Evolutionary conservation across 306 rosid genomes (phyloP).

Genomic region (Medicago truncatula): MtrunA17r5.0-ANR NC_053045.1:2190001-2190500

Average conservation of each 20-base stretch:
- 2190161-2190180: slow-evolving; percentile 96
- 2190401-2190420: slow-evolving; percentile 33
- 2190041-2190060: neutral
- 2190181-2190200: slow-evolving; percentile 75
- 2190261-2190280: slow-evolving; percentile 59
- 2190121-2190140: slow-evolving; percentile 44
- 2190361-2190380: slow-evolving; percentile 70
- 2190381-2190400: slow-evolving; percentile 62
- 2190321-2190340: slow-evolving; percentile 68
- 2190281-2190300: slow-evolving; percentile 45
- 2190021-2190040: neutral
- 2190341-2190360: slow-evolving; percentile 48
- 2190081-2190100: neutral
- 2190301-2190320: slow-evolving; percentile 73
- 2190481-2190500: slow-evolving; percentile 49
- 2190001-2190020: neutral
- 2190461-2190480: slow-evolving; percentile 47
- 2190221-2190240: slow-evolving; percentile 48
- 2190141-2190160: slow-evolving; percentile 93
- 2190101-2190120: neutral
- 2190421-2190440: slow-evolving; percentile 62
- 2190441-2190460: slow-evolving; percentile 70
- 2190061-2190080: neutral
- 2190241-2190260: slow-evolving; percentile 61
- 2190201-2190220: slow-evolving; percentile 50